Evolutionary conservation across 2,329 filamentous ascomycete species (phyloP).

Genomic region (Aspergillus piperis): DNA sequence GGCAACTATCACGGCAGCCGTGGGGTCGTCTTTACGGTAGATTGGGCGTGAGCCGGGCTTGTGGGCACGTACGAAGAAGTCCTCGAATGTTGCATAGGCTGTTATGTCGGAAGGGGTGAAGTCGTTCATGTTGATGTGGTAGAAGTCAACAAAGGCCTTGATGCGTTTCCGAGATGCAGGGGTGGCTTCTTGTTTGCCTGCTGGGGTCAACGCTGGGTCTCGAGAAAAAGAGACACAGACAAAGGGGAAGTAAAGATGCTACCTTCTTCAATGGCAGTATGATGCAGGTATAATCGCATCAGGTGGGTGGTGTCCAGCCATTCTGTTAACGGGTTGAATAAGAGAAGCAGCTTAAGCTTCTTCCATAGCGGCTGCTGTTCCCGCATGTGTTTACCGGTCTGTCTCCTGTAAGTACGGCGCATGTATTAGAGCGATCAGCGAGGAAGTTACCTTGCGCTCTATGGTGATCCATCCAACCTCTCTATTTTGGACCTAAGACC

Average conservation of each 20-base stretch:
- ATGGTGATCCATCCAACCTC: slow-evolving; percentile 36
- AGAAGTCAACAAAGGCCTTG: slow-evolving; percentile 30
- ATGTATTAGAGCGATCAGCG: no score
- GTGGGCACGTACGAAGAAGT: slow-evolving; percentile 44
- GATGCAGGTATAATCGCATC: slow-evolving; percentile 42
- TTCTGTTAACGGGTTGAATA: slow-evolving; percentile 46
- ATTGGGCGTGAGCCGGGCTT: slow-evolving; percentile 37
- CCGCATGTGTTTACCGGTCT: slow-evolving; percentile 39
- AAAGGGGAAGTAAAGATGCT: background rate
- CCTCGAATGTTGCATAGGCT: slow-evolving; percentile 40
- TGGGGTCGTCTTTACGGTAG: slow-evolving; percentile 29
- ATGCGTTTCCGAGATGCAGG: slow-evolving; percentile 38
- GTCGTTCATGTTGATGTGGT: slow-evolving; percentile 26
- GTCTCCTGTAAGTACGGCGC: background rate
- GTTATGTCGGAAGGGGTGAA: slow-evolving; percentile 42
- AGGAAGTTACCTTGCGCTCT: slow-evolving; percentile 23
- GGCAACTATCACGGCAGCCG: slow-evolving; percentile 35
- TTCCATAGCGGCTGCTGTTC: slow-evolving; percentile 45
- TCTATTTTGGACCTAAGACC: slow-evolving; percentile 27
- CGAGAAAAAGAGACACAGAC: no score
- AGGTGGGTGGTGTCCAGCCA: slow-evolving; percentile 44
- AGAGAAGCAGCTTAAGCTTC: slow-evolving; percentile 44
- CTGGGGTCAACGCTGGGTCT: no score
- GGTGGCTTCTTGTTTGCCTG: slow-evolving; percentile 26
- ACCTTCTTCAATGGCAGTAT: slow-evolving; percentile 37